Conservation (phyloP, 2,329 filamentous ascomycete genomes). For the Pestalotiopsis sp. region DNA sequence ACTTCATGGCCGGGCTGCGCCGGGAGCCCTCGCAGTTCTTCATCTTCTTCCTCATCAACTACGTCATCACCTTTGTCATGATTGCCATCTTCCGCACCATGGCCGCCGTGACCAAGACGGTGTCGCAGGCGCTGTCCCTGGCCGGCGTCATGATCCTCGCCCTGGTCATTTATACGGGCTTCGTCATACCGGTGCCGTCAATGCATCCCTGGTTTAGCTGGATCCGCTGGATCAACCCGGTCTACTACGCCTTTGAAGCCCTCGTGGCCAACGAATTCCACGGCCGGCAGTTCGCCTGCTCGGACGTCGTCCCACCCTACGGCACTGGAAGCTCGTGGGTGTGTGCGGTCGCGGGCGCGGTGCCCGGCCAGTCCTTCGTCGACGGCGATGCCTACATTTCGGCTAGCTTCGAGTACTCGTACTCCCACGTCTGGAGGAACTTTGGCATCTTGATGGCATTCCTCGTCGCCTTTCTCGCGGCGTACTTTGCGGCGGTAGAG, state of each 20-base stretch:
- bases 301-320: slow-evolving; percentile 49
- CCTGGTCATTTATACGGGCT: slow-evolving; percentile 64
- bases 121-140: slow-evolving; percentile 58
- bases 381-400: slow-evolving; percentile 64
- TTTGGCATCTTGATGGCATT: slow-evolving; percentile 53
- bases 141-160: slow-evolving; percentile 59
- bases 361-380: slow-evolving; percentile 55
- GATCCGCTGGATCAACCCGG: slow-evolving; percentile 76
- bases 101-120: slow-evolving; percentile 69
- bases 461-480: slow-evolving; percentile 59
- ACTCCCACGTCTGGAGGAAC: slow-evolving; percentile 66
- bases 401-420: slow-evolving; percentile 57
- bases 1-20: slow-evolving; percentile 56
- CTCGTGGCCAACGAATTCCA: slow-evolving; percentile 77
- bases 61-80: slow-evolving; percentile 70
- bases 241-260: slow-evolving; percentile 74
- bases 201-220: slow-evolving; percentile 77
- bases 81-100: slow-evolving; percentile 76
- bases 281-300: slow-evolving; percentile 58
- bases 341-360: slow-evolving; percentile 56
- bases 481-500: slow-evolving; percentile 68
- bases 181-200: slow-evolving; percentile 50
- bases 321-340: slow-evolving; percentile 50
- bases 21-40: slow-evolving; percentile 72
- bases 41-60: slow-evolving; percentile 73